phyloP scores from a whole-genome alignment of 176 grass and related monocot species.

The Bothriochloa decipiens region DNA sequence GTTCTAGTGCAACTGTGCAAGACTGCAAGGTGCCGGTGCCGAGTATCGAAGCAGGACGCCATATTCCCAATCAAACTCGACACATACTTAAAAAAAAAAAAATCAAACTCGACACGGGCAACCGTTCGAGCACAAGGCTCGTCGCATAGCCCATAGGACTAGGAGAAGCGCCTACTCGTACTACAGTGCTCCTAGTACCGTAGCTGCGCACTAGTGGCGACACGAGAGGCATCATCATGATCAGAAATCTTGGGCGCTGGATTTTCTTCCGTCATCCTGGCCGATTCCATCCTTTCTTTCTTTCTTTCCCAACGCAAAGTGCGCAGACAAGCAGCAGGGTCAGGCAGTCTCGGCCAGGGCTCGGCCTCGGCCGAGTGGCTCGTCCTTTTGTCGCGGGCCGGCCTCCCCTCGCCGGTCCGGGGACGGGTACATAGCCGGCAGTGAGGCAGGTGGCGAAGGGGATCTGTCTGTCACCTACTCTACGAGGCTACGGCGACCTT shows the following conservation, averaged over 20 bases:
- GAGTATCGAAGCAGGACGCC: too few species aligned
- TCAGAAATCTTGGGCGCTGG: conserved; percentile 39
- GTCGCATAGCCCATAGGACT: too few species aligned
- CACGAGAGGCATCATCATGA: not conserved
- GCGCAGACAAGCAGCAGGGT: not conserved
- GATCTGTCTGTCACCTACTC: not conserved
- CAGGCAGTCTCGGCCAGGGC: not conserved
- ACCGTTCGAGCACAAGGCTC: too few species aligned
- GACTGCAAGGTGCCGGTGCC: too few species aligned
- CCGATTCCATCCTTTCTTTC: not conserved
- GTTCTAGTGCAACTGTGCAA: too few species aligned
- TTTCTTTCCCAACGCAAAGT: not conserved
- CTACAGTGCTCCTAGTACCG: not conserved
- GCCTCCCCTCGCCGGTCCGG: not conserved
- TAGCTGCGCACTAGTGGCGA: not conserved
- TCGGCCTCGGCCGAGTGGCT: not conserved
- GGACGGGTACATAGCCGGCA: not conserved
- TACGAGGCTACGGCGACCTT: not conserved
- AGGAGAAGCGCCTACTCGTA: not conserved
- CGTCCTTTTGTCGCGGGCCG: not conserved
- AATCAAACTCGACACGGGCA: too few species aligned
- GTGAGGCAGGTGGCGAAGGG: not conserved
- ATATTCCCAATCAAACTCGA: too few species aligned
- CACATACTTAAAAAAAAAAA: too few species aligned
- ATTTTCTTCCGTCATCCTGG: conserved; percentile 42